These are phyloP conservation scores for Pythium guiyangense DNA, from an alignment of 352 stramenopile species.

Conservation along the genomic window DNA sequence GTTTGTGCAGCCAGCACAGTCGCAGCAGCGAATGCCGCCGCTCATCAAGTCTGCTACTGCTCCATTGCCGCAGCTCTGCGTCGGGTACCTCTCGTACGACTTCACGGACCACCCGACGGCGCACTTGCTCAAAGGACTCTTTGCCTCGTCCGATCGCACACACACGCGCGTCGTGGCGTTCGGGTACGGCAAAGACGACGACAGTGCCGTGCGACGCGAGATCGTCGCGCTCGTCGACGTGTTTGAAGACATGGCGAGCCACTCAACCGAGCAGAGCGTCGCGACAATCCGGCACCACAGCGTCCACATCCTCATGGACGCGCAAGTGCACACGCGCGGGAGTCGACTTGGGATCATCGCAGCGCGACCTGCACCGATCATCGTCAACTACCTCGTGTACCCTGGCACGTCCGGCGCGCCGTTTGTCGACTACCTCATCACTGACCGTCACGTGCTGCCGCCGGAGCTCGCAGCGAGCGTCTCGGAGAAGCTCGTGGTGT, in stretches of 20 bases:
- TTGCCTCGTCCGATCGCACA: conserved; percentile 29
- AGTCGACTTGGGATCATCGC: conserved; percentile 48
- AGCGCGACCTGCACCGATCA: conserved; percentile 41
- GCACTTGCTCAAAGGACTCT: conserved; percentile 75
- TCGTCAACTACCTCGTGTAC: conserved; percentile 85
- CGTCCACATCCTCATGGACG: conserved; percentile 74
- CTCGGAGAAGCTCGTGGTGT: conserved; percentile 67
- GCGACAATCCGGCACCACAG: conserved; percentile 24
- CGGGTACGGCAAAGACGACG: conserved; percentile 65
- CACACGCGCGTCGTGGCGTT: conserved; percentile 31
- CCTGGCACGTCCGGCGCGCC: conserved; percentile 67
- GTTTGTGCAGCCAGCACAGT: conserved; percentile 6
- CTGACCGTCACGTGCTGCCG: conserved; percentile 52
- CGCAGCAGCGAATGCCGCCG: neutral
- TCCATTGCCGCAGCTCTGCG: conserved; percentile 21
- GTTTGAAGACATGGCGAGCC: conserved; percentile 46
- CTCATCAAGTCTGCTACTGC: conserved; percentile 1
- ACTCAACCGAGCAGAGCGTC: conserved; percentile 35
- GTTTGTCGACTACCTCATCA: conserved; percentile 77
- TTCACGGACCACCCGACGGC: conserved; percentile 78
- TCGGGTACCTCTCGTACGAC: conserved; percentile 82
- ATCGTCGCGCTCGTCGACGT: conserved; percentile 34
- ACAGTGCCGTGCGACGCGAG: conserved; percentile 28
- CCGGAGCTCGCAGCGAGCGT: conserved; percentile 36
- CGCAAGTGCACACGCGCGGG: conserved; percentile 70